Conservation (phyloP, 208 protist genomes). For the Tritrichomonas foetus region DNA sequence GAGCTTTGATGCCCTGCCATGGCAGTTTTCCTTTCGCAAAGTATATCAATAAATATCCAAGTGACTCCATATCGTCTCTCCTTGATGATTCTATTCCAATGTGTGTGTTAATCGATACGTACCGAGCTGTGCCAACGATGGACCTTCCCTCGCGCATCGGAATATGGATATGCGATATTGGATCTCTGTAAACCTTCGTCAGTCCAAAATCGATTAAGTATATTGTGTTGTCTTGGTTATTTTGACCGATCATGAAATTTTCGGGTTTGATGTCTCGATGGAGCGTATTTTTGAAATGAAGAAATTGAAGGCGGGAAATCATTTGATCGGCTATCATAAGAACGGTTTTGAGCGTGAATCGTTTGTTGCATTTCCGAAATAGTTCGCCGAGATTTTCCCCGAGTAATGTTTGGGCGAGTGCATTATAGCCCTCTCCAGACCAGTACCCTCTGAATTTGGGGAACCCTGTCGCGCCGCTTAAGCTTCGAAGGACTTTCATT, state of each 20-base stretch:
- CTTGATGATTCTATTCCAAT: slow-evolving; percentile 85
- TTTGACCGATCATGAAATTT: slow-evolving; percentile 96
- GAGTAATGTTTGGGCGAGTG: slow-evolving; percentile 96
- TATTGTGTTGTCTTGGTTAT: slow-evolving; percentile 55
- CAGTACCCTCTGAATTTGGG: slow-evolving; percentile 85
- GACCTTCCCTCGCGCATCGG: slow-evolving; percentile 96
- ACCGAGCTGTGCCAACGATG: slow-evolving; percentile 97
- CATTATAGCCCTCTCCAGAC: slow-evolving; percentile 86
- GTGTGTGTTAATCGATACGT: slow-evolving; percentile 98
- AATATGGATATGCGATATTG: slow-evolving; percentile 93
- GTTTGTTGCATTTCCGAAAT: slow-evolving; percentile 74
- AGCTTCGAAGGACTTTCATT: slow-evolving; percentile 78
- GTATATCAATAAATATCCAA: slow-evolving; percentile 10
- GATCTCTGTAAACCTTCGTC: slow-evolving; percentile 95
- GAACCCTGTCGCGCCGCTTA: slow-evolving; percentile 78
- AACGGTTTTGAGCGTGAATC: slow-evolving; percentile 86
- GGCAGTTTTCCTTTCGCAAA: not conserved
- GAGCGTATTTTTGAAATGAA: slow-evolving; percentile 92
- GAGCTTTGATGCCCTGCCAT: not conserved
- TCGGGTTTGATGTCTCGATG: slow-evolving; percentile 92
- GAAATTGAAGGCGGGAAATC: slow-evolving; percentile 77
- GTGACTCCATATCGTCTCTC: not conserved
- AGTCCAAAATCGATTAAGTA: slow-evolving; percentile 68
- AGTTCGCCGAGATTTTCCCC: slow-evolving; percentile 94
- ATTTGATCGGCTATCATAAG: slow-evolving; percentile 91